A percentile compares a stretch with the other conserved stretches of the same genome.
phyloP scores from a whole-genome alignment of 495 filamentous ascomycete species.

The Clavariopsis aquatica region DNA sequence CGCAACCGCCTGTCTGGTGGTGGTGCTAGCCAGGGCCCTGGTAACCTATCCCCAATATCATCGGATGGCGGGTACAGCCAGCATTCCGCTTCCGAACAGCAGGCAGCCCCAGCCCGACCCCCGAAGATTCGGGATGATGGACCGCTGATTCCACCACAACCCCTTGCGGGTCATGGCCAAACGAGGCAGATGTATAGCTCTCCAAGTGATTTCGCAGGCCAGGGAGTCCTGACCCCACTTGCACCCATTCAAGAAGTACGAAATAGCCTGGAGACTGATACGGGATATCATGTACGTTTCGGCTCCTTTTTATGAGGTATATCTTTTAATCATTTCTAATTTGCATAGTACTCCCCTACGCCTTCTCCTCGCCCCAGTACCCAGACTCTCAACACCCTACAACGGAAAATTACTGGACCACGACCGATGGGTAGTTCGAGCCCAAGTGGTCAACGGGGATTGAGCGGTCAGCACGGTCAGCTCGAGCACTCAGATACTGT shows the following conservation, averaged over 20 bases:
- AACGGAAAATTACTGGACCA: constrained; percentile 47
- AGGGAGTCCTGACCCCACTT: constrained; percentile 35
- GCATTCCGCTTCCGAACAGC: constrained; percentile 33
- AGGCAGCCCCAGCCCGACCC: constrained; percentile 35
- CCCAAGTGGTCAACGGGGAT: constrained; percentile 30
- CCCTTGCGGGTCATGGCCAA: constrained; percentile 36
- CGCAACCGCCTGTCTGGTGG: constrained; percentile 44
- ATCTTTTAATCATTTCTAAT: not conserved
- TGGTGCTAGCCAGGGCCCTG: constrained; percentile 30
- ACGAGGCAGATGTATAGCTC: constrained; percentile 34
- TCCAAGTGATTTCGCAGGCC: constrained; percentile 32
- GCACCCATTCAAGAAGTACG: constrained; percentile 47
- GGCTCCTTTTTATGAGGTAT: not conserved
- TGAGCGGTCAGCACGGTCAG: constrained; percentile 16
- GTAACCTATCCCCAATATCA: constrained; percentile 34
- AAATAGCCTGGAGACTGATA: constrained; percentile 44
- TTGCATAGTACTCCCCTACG: constrained; percentile 33
- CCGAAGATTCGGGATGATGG: constrained; percentile 41
- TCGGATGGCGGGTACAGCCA: constrained; percentile 34
- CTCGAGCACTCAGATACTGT: constrained; percentile 30
- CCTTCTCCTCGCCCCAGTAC: constrained; percentile 32
- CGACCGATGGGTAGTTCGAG: constrained; percentile 45
- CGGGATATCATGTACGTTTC: constrained; percentile 38
- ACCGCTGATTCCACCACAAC: constrained; percentile 42
- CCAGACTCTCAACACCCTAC: constrained; percentile 24